Conservation (phyloP, 1,284 basidiomycete genomes). For the Melampsora americana region DNA sequence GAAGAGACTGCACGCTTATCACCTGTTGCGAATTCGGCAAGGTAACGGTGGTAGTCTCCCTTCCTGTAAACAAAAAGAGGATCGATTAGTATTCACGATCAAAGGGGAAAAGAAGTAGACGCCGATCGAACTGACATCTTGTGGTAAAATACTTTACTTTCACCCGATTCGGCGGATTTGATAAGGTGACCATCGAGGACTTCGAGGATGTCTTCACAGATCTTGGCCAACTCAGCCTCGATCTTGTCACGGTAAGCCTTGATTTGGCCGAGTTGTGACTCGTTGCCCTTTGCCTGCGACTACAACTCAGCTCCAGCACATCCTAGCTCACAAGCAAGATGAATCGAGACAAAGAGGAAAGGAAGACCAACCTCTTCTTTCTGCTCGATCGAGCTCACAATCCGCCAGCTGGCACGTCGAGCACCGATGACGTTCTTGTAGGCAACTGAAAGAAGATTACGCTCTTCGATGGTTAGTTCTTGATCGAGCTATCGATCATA, state of each 20-base stretch:
- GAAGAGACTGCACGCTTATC: constrained; percentile 50
- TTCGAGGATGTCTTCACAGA: constrained; percentile 53
- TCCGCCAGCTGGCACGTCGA: constrained; percentile 59
- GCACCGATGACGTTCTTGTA: constrained; percentile 60
- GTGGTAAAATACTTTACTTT: constrained; percentile 54
- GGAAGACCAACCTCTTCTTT: constrained; percentile 55
- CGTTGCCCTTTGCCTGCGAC: constrained; percentile 51
- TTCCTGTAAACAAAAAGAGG: constrained; percentile 50
- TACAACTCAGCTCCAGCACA: not conserved
- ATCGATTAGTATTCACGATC: not conserved
- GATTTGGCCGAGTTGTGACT: constrained; percentile 51
- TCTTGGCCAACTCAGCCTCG: constrained; percentile 50
- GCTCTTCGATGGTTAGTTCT: constrained; percentile 58
- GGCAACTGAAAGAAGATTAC: constrained; percentile 59
- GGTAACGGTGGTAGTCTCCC: constrained; percentile 60
- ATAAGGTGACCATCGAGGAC: constrained; percentile 54
- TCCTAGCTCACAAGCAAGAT: not conserved
- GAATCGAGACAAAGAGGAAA: not conserved
- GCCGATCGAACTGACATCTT: constrained; percentile 49
- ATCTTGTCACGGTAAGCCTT: constrained; percentile 54
- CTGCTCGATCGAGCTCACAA: constrained; percentile 58
- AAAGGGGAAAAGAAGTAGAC: not conserved
- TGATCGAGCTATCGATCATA: constrained; percentile 48
- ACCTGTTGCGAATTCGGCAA: constrained; percentile 58
- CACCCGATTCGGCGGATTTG: constrained; percentile 53